Evolutionary conservation across 2,329 filamentous ascomycete species (phyloP), one percentile per base, ranked within the genome.

Genomic region (Xylaria sp.): DNA sequence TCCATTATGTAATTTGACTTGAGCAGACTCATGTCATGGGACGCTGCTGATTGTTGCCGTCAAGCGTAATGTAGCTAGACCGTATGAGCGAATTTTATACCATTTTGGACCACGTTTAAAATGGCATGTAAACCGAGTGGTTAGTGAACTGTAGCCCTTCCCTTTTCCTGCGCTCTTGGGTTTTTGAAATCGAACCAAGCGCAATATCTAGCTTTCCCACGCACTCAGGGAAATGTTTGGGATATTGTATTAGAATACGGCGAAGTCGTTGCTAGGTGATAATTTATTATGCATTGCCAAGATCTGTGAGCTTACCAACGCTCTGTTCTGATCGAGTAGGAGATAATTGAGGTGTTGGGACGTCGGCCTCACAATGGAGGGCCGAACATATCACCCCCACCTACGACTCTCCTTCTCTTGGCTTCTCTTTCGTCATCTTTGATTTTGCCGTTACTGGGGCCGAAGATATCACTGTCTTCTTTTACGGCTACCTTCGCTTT

Each of bases 381-480:
- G 9, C 76, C 76, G 43, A 77, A 76, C 13, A 68, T 43, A 59
- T 77, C 76, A 8, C 58, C 72, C 52, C 71, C 72, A 13, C 28
- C 64, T 7, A 55, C 66, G n/a, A 77, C 72, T 67, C 78, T 80
- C 56, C 83, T 80, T 67, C 81, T 78, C 74, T 83, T 82, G 28
- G 80, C 65, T 64, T 83, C 77, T 3, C 75, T 73, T 45, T 75
- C 76, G 7, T 75, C 73, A 10, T 74, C 75, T 18, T 76, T 73
- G 5, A 63, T 73, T 12, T 72, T 80, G 12, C 83, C 84, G 77
- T 76, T 72, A 15, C 68, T 75, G 10, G 73, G 78, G 8, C 84
- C 84, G 77, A 87, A 86, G 23, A 87, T 81, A 20, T 80, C 79
- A 6, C 74, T 81, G 55, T 88, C 85, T 7, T 75, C 70, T 81